These are phyloP conservation scores for Fusarium piperis DNA, from an alignment of 2,329 filamentous ascomycete genomes.

Conservation along the genomic window DNA sequence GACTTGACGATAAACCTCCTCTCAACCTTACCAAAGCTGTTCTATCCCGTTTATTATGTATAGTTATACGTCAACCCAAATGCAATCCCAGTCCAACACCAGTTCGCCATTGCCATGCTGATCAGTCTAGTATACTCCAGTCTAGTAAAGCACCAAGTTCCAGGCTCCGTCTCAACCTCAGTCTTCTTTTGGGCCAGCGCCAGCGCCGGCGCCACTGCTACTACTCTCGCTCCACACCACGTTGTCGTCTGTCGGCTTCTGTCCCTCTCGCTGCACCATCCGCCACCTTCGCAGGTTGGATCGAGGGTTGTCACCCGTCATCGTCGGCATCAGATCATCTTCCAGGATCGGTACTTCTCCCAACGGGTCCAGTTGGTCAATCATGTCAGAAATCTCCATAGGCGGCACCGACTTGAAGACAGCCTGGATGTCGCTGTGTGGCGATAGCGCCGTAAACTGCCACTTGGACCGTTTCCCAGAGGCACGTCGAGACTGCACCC, in stretches of 20 bases:
- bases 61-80: not conserved
- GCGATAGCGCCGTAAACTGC: constrained; percentile 61
- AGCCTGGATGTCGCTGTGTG: constrained; percentile 68
- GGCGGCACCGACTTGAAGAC: constrained; percentile 70
- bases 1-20: not conserved
- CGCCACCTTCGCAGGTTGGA: constrained; percentile 33
- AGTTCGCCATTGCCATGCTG: constrained; percentile 29
- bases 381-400: constrained; percentile 47
- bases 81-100: constrained; percentile 2
- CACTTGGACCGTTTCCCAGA: constrained; percentile 45
- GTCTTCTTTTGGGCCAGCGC: constrained; percentile 10
- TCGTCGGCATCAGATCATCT: constrained; percentile 44
- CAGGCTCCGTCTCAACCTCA: constrained; percentile 9
- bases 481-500: constrained; percentile 29
- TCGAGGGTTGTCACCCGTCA: constrained; percentile 40
- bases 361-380: constrained; percentile 48
- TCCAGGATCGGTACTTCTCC: constrained; percentile 48
- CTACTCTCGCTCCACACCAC: constrained; percentile 21
- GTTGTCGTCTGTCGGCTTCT: constrained; percentile 15
- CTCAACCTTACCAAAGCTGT: not conserved
- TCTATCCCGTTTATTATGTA: not conserved
- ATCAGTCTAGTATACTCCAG: not conserved
- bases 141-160: not conserved
- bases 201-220: not conserved
- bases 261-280: constrained; percentile 34